These are phyloP conservation scores for Ceratopteris richardii DNA, from an alignment of 75 land plant genomes.

Conservation along the genomic window DNA sequence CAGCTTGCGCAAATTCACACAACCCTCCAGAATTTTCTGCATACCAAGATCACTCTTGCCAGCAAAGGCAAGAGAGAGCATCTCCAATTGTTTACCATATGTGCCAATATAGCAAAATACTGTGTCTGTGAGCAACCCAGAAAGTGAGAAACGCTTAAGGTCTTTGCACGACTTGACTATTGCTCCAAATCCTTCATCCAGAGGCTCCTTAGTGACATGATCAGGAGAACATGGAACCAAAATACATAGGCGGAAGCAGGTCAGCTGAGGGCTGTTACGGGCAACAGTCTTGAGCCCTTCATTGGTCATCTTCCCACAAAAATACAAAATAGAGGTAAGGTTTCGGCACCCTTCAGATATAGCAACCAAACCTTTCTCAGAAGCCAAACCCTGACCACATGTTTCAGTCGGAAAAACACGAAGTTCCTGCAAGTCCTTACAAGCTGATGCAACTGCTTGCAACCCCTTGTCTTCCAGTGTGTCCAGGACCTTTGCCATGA, in stretches of 20 bases:
- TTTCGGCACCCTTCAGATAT: slow-evolving; percentile 74
- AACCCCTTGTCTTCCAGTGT: slow-evolving; percentile 74
- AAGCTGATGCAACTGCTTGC: slow-evolving; percentile 44
- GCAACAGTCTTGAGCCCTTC: slow-evolving; percentile 58
- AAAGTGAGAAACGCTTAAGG: slow-evolving; percentile 54
- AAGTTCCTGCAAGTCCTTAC: slow-evolving; percentile 73
- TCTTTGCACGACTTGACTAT: slow-evolving; percentile 57
- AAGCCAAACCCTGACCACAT: slow-evolving; percentile 41
- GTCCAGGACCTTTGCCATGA: slow-evolving; percentile 40
- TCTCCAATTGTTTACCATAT: slow-evolving; percentile 69
- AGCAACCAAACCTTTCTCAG: slow-evolving; percentile 71
- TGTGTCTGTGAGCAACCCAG: slow-evolving; percentile 72
- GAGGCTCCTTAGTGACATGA: slow-evolving; percentile 41
- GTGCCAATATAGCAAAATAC: slow-evolving; percentile 73
- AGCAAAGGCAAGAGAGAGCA: slow-evolving; percentile 76
- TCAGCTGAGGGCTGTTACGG: slow-evolving; percentile 51
- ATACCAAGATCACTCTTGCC: slow-evolving; percentile 73
- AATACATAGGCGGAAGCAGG: slow-evolving; percentile 66
- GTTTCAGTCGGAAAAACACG: slow-evolving; percentile 75
- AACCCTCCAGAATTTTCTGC: slow-evolving; percentile 64
- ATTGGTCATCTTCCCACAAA: slow-evolving; percentile 87
- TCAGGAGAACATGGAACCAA: slow-evolving; percentile 53
- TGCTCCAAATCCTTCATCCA: slow-evolving; percentile 94
- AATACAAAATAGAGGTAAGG: slow-evolving; percentile 64
- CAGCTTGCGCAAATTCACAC: slow-evolving; percentile 70